These are phyloP conservation scores for Graphilbum fragrans DNA, from an alignment of 2,329 filamentous ascomycete genomes.

Conservation along the genomic window DNA sequence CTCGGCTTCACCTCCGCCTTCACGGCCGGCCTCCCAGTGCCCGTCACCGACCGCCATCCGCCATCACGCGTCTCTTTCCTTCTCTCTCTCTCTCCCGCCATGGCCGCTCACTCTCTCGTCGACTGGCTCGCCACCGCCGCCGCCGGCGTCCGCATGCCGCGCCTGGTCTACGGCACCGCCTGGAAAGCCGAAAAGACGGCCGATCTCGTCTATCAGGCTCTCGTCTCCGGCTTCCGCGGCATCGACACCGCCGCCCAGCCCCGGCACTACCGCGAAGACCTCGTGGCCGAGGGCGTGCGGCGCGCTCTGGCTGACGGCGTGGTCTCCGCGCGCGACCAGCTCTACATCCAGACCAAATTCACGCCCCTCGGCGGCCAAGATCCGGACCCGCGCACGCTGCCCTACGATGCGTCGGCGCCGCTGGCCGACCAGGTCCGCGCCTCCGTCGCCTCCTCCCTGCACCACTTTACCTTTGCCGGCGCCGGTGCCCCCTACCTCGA, in stretches of 20 bases:
- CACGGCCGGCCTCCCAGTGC: no score
- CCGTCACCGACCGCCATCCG: no score
- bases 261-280: slow-evolving; percentile 62
- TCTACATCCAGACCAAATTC: slow-evolving; percentile 80
- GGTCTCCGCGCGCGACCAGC: slow-evolving; percentile 35
- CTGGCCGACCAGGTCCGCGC: slow-evolving; percentile 53
- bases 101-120: neutral
- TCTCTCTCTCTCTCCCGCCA: neutral
- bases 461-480: slow-evolving; percentile 38
- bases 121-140: neutral
- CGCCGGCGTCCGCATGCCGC: slow-evolving; percentile 29
- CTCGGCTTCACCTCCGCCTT: no score
- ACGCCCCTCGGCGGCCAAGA: slow-evolving; percentile 54
- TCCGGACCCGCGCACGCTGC: slow-evolving; percentile 34
- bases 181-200: slow-evolving; percentile 66
- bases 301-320: slow-evolving; percentile 46
- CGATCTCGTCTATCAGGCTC: slow-evolving; percentile 54
- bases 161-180: slow-evolving; percentile 67
- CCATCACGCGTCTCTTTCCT: no score
- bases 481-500: slow-evolving; percentile 41
- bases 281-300: slow-evolving; percentile 56
- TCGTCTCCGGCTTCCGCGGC: slow-evolving; percentile 57
- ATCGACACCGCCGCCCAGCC: slow-evolving; percentile 73
- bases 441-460: slow-evolving; percentile 55
- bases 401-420: slow-evolving; percentile 47